Evolutionary conservation across 805 yeast genomes (phyloP).

Genomic region (Wickerhamomyces kurtzmanii): DNA sequence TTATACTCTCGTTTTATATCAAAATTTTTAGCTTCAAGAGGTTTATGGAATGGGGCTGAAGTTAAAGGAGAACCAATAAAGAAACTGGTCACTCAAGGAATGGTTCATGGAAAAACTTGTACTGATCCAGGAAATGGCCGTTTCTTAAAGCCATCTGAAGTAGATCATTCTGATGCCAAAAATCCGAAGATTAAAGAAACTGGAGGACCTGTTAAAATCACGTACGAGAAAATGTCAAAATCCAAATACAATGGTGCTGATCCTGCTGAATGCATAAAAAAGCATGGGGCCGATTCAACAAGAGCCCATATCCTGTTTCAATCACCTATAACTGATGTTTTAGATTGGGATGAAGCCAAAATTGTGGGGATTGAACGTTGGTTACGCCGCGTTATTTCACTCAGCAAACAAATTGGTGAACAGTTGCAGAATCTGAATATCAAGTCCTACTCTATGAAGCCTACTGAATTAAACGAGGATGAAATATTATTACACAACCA

Average conservation of each 20-base stretch:
- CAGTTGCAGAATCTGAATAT: conserved; percentile 1
- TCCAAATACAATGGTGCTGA: conserved; percentile 93
- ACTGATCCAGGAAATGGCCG: conserved; percentile 62
- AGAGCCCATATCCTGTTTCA: conserved; percentile 90
- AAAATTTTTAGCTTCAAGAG: conserved; percentile 62
- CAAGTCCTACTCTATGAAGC: not conserved
- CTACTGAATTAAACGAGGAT: conserved; percentile 15
- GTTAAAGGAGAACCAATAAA: conserved; percentile 72
- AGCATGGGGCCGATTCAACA: conserved; percentile 89
- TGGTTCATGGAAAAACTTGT: conserved; percentile 92
- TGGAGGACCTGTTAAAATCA: conserved; percentile 39
- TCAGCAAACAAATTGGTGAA: conserved; percentile 10
- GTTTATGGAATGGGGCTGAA: conserved; percentile 55
- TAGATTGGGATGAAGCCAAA: conserved; percentile 86
- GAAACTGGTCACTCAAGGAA: conserved; percentile 84
- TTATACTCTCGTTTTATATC: conserved; percentile 80
- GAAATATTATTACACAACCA: conserved; percentile 55
- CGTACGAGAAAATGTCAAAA: conserved; percentile 93
- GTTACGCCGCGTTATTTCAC: conserved; percentile 48
- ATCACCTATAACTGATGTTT: conserved; percentile 75
- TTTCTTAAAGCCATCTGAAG: conserved; percentile 73
- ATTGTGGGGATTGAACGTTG: conserved; percentile 86
- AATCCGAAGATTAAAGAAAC: conserved; percentile 38
- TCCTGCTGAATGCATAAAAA: conserved; percentile 63
- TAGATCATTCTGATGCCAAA: conserved; percentile 30